Base-by-base conservation (phyloP, 2,329 filamentous ascomycete genomes). In the Kalmusia sp. region DNA sequence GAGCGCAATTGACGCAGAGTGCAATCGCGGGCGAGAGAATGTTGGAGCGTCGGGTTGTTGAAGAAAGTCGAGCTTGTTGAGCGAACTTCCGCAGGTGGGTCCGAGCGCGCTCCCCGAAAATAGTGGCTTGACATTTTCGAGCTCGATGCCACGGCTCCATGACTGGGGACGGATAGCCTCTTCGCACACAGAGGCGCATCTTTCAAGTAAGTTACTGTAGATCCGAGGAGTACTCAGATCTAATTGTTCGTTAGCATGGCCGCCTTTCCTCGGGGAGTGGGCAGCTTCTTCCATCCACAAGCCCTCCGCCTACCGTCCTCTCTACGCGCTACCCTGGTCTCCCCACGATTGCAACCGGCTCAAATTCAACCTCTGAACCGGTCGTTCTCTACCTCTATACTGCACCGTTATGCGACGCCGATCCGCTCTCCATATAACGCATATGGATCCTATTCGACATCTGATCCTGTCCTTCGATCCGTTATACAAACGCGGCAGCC, bases 391-490 rank as follows among this genome's bases (percentile, higher is more conserved):
- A 65, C 66, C 1, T 60, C 69, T 6, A 46, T 57, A 31, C 33
- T 63, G 7, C 67, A 61, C 15, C 58, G 66, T 54, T 68, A 68
- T 40, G 58, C 46, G 1, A 37, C 28, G 15, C 24, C 52, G 14
- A 6, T n/a, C n/a, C 41, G 41, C 40, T 21, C 22, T 14, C 21
- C 31, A 17, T 27, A 49, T 50, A 27, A 11, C 40, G 52, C 33
- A 49, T 4, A 37, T 7, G 59, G 51, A 22, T 44, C 46, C 6
- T 65, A 65, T 48, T 39, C 64, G n/a, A 62, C 49, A 49, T 58
- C 54, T 44, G 70, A 74, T 49, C 69, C 70, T 2, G 67, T 73
- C n/a, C 57, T 74, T 17, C 70, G 70, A 25, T 61, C 64, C 37
- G 67, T 73, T 6, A 51, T 61, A 5, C 57, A 67, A 45, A 68